Evolutionary conservation across 805 yeast genomes (phyloP).

Genomic region (Tetrapisispora pingtungensis): DNA sequence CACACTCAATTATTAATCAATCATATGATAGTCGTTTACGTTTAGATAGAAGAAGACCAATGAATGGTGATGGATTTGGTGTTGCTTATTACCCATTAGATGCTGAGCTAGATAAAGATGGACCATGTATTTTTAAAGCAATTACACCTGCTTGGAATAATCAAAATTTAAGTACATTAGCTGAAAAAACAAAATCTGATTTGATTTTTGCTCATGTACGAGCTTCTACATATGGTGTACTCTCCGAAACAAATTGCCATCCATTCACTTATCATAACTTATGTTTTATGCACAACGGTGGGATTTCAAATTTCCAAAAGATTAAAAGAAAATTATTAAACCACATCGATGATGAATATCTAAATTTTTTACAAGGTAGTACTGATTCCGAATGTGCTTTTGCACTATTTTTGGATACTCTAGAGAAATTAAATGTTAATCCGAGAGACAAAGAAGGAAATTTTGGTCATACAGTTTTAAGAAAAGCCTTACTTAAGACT

Average conservation of each 20-base stretch:
- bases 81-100: slow-evolving; percentile 82
- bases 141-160: slow-evolving; percentile 99
- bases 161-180: slow-evolving; percentile 72
- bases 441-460: slow-evolving; percentile 40
- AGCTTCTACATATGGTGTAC: slow-evolving; percentile 90
- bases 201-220: slow-evolving; percentile 92
- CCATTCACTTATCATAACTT: slow-evolving; percentile 82
- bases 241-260: slow-evolving; percentile 93
- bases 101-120: slow-evolving; percentile 42
- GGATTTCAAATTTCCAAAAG: slow-evolving; percentile 57
- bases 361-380: slow-evolving; percentile 76
- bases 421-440: slow-evolving; percentile 66
- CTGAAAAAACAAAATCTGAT: slow-evolving; percentile 76
- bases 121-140: slow-evolving; percentile 90
- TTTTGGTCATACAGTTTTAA: slow-evolving; percentile 45
- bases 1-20: slow-evolving; percentile 94
- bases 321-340: slow-evolving; percentile 66
- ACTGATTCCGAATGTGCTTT: slow-evolving; percentile 95
- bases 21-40: slow-evolving; percentile 85
- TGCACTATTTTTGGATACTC: slow-evolving; percentile 73
- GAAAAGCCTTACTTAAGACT: slow-evolving; percentile 63
- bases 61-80: slow-evolving; percentile 98
- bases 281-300: slow-evolving; percentile 98
- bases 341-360: slow-evolving; percentile 71
- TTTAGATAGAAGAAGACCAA: slow-evolving; percentile 79